Conservation (phyloP, 768 basidiomycete species). For the Neoboletus brunneissimus region DNA sequence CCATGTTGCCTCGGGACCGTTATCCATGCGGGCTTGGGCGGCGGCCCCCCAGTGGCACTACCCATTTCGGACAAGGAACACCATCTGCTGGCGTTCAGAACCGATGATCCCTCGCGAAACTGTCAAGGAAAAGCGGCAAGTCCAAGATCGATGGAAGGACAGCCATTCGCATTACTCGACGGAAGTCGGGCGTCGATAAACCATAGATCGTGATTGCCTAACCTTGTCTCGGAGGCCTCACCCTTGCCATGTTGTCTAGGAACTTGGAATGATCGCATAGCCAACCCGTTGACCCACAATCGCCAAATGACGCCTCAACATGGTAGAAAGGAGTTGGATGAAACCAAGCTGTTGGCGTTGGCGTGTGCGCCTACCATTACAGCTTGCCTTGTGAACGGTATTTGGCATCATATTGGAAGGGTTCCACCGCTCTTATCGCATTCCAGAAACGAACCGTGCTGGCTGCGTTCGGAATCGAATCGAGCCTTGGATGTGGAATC, state of each 20-base stretch:
- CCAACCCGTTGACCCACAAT: not conserved
- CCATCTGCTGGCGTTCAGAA: not conserved
- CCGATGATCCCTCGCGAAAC: not conserved
- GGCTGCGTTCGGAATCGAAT: not conserved
- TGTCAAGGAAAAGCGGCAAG: not conserved
- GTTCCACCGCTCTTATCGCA: not conserved
- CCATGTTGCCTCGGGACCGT: not conserved
- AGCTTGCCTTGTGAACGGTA: not conserved
- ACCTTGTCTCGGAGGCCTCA: not conserved
- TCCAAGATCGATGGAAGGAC: not conserved
- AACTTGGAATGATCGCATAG: slow-evolving; percentile 1
- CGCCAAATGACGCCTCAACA: not conserved
- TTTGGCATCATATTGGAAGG: not conserved
- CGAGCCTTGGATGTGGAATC: not conserved
- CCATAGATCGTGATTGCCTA: not conserved
- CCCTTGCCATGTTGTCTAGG: not conserved
- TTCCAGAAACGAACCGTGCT: slow-evolving; percentile 6
- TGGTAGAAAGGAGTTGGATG: not conserved
- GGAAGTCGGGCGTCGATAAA: no score
- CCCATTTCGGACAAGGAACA: not conserved
- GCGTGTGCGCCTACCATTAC: slow-evolving; percentile 9
- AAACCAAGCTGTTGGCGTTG: slow-evolving; percentile 8
- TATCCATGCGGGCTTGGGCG: not conserved
- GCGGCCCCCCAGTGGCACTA: not conserved
- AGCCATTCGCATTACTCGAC: not conserved